Evolutionary conservation across 371 early-diverging fungal genomes (phyloP).

Genomic region (Rhizomucor pusillus): DNA sequence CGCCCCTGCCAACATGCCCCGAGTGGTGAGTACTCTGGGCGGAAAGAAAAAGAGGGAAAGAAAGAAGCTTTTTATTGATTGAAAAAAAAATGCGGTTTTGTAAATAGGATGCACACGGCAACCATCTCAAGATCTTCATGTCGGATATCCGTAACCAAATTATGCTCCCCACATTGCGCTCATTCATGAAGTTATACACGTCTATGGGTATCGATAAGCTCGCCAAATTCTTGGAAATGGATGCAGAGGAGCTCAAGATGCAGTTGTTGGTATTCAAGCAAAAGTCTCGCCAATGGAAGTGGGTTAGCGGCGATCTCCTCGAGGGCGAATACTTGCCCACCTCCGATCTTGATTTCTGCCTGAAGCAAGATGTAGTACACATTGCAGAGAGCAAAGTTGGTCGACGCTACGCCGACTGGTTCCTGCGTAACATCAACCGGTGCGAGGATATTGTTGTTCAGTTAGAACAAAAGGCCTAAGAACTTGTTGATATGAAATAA

Average conservation of each 20-base stretch:
- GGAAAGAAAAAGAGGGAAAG: background rate
- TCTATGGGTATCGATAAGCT: slow-evolving; percentile 87
- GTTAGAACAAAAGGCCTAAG: slow-evolving; percentile 32
- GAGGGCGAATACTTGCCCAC: slow-evolving; percentile 80
- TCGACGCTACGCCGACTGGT: slow-evolving; percentile 93
- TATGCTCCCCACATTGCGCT: slow-evolving; percentile 82
- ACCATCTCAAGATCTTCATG: slow-evolving; percentile 84
- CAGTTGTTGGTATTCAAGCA: slow-evolving; percentile 92
- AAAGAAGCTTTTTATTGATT: background rate
- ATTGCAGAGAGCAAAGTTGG: slow-evolving; percentile 93
- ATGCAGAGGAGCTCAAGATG: slow-evolving; percentile 74
- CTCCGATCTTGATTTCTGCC: slow-evolving; percentile 88
- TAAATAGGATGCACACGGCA: slow-evolving; percentile 63
- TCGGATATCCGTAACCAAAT: slow-evolving; percentile 84
- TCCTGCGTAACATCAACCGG: slow-evolving; percentile 89
- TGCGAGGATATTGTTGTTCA: slow-evolving; percentile 66
- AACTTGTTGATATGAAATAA: slow-evolving; percentile 6
- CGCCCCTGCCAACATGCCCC: slow-evolving; percentile 27
- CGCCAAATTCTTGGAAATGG: slow-evolving; percentile 84
- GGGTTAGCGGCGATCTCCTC: slow-evolving; percentile 68
- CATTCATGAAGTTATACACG: slow-evolving; percentile 93
- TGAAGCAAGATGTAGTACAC: slow-evolving; percentile 91
- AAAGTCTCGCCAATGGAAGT: slow-evolving; percentile 87
- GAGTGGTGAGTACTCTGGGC: slow-evolving; percentile 21
- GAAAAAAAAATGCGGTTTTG: background rate